Evolutionary conservation across 768 basidiomycete genomes (phyloP).

Genomic region (Tephrocybe rancida): DNA sequence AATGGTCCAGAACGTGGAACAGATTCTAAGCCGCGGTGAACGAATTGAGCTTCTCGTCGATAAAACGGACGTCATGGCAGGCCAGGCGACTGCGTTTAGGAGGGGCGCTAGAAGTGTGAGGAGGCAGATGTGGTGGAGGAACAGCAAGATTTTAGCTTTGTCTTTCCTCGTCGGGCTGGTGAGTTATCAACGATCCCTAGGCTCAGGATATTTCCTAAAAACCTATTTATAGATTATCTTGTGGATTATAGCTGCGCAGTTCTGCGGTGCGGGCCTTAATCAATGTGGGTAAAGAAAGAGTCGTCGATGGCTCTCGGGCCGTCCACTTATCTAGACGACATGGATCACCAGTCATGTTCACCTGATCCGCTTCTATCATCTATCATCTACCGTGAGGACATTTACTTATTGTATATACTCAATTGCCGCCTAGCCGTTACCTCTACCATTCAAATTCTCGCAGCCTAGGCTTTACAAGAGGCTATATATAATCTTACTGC

Average conservation of each 20-base stretch:
- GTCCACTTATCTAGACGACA: too few relatives aligned
- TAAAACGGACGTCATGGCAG: constrained; percentile 95
- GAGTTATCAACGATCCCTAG: constrained; percentile 27
- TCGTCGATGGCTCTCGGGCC: too few relatives aligned
- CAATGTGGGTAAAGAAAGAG: constrained; percentile 57
- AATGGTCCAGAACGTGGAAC: constrained; percentile 99
- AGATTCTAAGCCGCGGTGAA: constrained; percentile 92
- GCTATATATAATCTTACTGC: too few relatives aligned
- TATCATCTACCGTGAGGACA: too few relatives aligned
- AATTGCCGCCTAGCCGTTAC: too few relatives aligned
- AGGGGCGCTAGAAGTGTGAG: constrained; percentile 84
- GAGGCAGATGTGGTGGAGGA: constrained; percentile 91
- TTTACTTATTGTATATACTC: too few relatives aligned
- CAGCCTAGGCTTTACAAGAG: too few relatives aligned
- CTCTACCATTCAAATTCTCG: too few relatives aligned
- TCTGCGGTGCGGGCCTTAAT: constrained; percentile 83
- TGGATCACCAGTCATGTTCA: too few relatives aligned
- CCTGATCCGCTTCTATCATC: too few relatives aligned
- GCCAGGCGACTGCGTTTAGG: constrained; percentile 91
- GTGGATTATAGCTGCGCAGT: constrained; percentile 85
- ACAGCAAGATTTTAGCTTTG: constrained; percentile 68
- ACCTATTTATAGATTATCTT: constrained; percentile 56
- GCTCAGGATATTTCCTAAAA: neutral
- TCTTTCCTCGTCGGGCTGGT: constrained; percentile 73
- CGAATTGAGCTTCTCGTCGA: constrained; percentile 94